These are phyloP conservation scores for Quercus aquifolioides DNA, from an alignment of 306 rosid species.

Conservation along the genomic window DNA sequence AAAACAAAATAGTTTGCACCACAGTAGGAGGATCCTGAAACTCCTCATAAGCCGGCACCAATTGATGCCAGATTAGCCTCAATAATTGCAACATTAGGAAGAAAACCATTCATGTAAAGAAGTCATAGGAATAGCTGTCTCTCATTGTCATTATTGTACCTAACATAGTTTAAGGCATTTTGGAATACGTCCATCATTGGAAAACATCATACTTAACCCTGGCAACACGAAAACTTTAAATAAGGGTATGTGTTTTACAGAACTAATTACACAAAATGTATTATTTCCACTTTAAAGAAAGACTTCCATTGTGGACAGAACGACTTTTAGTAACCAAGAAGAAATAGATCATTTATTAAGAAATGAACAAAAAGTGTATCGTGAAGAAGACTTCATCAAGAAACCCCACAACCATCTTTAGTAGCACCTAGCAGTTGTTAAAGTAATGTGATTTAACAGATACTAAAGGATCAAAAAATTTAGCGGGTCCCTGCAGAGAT, in stretches of 20 bases:
- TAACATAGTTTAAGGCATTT: background rate
- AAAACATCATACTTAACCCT: background rate
- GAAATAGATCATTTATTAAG: background rate
- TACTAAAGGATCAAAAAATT: background rate
- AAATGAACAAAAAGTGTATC: slow-evolving; percentile 6
- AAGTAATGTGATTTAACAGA: background rate
- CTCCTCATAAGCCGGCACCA: no score
- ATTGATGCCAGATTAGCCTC: background rate
- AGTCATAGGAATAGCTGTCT: background rate
- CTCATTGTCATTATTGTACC: background rate
- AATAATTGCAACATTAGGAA: background rate
- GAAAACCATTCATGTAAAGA: background rate
- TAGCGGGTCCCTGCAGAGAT: background rate
- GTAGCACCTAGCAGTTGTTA: background rate
- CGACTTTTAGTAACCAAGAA: no score
- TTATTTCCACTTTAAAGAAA: background rate
- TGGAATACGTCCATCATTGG: background rate
- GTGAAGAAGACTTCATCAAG: background rate
- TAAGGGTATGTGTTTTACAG: no score
- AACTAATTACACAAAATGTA: background rate
- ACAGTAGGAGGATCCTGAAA: no score
- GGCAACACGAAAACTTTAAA: no score
- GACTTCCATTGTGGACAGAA: background rate
- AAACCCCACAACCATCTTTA: background rate
- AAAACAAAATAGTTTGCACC: no score